A percentile compares a stretch with the other conserved stretches of the same genome.
Evolutionary conservation across 1,284 basidiomycete species (phyloP).

Genomic region (Apiotrichum domesticum): DNA sequence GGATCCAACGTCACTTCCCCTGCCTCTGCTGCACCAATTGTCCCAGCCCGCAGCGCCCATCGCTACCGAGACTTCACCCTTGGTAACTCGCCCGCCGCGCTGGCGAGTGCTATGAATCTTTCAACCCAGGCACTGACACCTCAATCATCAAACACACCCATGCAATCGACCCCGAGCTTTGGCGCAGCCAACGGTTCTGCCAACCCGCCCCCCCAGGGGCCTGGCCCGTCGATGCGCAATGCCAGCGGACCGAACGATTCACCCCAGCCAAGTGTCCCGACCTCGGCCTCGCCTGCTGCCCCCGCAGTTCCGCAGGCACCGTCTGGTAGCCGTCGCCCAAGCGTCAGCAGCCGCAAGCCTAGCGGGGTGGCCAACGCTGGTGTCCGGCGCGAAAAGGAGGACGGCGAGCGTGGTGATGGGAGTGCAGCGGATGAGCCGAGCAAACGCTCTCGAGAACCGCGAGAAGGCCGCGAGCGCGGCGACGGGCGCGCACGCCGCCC

Average conservation of each 20-base stretch:
- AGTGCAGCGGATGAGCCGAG: constrained; percentile 6
- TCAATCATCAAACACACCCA: not conserved
- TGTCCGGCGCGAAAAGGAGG: constrained; percentile 7
- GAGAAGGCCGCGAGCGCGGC: not conserved
- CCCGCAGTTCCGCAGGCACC: constrained; percentile 1
- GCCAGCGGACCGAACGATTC: not conserved
- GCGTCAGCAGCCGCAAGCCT: not conserved
- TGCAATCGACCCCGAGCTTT: constrained; percentile 1
- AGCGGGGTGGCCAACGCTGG: too few species aligned
- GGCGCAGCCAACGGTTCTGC: not conserved
- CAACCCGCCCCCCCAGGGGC: not conserved
- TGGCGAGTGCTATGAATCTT: constrained; percentile 14
- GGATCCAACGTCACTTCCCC: not conserved
- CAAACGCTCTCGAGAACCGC: constrained; percentile 2
- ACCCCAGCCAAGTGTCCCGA: not conserved
- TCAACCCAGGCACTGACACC: constrained; percentile 4
- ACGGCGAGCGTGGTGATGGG: constrained; percentile 2
- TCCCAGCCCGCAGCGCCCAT: constrained; percentile 15
- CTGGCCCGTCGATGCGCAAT: not conserved
- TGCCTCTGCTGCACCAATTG: constrained; percentile 6
- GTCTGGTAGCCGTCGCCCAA: constrained; percentile 5
- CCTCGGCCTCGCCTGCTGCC: not conserved
- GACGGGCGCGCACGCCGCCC: constrained; percentile 7
- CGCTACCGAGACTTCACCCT: constrained; percentile 18
- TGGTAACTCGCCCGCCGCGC: constrained; percentile 3